These are phyloP conservation scores for Echria macrotheca DNA, from an alignment of 495 filamentous ascomycete species.

Conservation along the genomic window DNA sequence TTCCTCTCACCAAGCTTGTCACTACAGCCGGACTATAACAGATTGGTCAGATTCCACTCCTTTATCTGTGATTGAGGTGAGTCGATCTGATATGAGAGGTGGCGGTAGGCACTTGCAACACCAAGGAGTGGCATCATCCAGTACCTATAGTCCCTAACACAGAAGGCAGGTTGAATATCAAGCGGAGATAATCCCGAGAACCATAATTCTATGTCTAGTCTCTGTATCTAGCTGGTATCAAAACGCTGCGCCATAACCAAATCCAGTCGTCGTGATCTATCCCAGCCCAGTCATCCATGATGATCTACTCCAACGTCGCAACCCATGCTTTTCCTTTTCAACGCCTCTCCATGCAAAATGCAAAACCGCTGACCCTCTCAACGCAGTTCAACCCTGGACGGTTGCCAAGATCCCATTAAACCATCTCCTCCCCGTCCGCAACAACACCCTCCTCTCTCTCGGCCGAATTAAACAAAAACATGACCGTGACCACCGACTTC, in stretches of 20 bases:
- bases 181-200: no score
- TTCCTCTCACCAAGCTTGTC: no score
- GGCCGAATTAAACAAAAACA: conserved; percentile 39
- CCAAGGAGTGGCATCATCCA: no score
- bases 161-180: no score
- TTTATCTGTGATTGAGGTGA: no score
- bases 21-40: no score
- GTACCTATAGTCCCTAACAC: no score
- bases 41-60: no score
- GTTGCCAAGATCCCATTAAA: not conserved
- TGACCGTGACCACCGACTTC: conserved; percentile 39
- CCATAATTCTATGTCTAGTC: no score
- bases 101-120: no score
- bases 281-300: not conserved
- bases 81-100: no score
- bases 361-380: not conserved
- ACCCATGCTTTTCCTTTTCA: not conserved
- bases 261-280: not conserved
- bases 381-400: not conserved
- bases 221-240: no score
- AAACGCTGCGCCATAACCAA: not conserved
- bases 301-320: not conserved
- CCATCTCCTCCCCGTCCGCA: not conserved
- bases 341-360: not conserved
- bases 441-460: conserved; percentile 26